Conservation (phyloP, 345 rosid genomes). For the Murraya koenigii region DNA sequence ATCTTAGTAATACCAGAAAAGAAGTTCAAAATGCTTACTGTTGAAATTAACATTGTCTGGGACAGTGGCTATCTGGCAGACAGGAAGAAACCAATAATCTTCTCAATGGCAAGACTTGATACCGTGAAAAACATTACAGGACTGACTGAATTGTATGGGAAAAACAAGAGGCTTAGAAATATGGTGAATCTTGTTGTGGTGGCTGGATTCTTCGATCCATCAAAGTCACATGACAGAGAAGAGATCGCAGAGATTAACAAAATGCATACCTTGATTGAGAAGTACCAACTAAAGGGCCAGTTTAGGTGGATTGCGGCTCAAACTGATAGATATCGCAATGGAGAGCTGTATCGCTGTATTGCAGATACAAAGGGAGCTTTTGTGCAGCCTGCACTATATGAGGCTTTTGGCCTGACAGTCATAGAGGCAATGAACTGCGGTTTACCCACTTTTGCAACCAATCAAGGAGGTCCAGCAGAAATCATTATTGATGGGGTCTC, state of each 20-base stretch:
- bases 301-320: conserved; percentile 98
- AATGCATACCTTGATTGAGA: conserved; percentile 74
- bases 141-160: conserved; percentile 90
- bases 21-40: not conserved
- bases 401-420: conserved; percentile 93
- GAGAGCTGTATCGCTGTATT: conserved; percentile 84
- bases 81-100: conserved; percentile 73
- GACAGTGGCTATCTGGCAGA: conserved; percentile 83
- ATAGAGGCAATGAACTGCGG: conserved; percentile 99
- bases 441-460: conserved; percentile 86
- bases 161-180: conserved; percentile 66
- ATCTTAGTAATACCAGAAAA: not conserved
- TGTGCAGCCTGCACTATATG: conserved; percentile 93
- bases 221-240: conserved; percentile 81
- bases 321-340: conserved; percentile 77
- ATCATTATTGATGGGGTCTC: conserved; percentile 86
- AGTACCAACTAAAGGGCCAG: conserved; percentile 74
- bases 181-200: conserved; percentile 86
- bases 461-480: conserved; percentile 95
- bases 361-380: conserved; percentile 94
- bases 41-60: conserved; percentile 6
- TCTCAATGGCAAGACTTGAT: conserved; percentile 99
- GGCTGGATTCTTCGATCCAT: conserved; percentile 83
- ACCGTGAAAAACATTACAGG: conserved; percentile 86
- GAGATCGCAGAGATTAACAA: conserved; percentile 80